Base-by-base conservation (phyloP, 2,329 filamentous ascomycete species). In the Alternaria solani region DNA sequence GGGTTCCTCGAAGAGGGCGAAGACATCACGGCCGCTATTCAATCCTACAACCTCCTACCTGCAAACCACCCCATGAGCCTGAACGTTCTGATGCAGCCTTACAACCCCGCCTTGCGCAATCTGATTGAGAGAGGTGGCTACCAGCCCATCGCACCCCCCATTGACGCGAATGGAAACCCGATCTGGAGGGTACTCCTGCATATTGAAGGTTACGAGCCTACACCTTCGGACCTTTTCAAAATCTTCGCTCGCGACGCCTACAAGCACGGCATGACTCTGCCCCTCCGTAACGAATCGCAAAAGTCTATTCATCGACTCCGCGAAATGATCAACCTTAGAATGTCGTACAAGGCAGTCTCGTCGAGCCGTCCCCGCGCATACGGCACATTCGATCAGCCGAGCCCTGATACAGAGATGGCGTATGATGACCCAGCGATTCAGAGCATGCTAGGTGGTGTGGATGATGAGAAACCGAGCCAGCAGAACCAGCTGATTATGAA, bases 1-100 rank as follows among this genome's bases (percentile, higher is more conserved):
- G 80, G 79, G n/a, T 75, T 80, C 58, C 69, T 80, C 49, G 76
- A 82, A 41, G 75, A 82, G 28, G 83, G 82, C 44, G 80, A 86
- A 58, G 83, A 86, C 66, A 64, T 82, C 4, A 67, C 80, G 51
- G 68, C 75, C 11, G 70, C 78, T 2, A 74, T 81, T 2, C 72
- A 79, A 23, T 75, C 79, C 14, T 88, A 86, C 75, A 81, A 85
- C 5, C 78, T 88, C n/a, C 60, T 66, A 18, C 74, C 75, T 2
- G 63, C 61, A 4, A 62, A 58, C 38, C 68, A 71, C 28, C 44
- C 43, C 2, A 63, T 76, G 5, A 63, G 59, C 23, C 66, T 78
- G 7, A 65, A 68, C 53, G 66, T 72, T 28, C 39, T 77, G 23
- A 71, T 75, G 69, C 73, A 77, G 54, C 76, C 76, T 2, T 78